phyloP scores from a whole-genome alignment of 1,284 basidiomycete genomes.

The Heterobasidion parviporum region DNA sequence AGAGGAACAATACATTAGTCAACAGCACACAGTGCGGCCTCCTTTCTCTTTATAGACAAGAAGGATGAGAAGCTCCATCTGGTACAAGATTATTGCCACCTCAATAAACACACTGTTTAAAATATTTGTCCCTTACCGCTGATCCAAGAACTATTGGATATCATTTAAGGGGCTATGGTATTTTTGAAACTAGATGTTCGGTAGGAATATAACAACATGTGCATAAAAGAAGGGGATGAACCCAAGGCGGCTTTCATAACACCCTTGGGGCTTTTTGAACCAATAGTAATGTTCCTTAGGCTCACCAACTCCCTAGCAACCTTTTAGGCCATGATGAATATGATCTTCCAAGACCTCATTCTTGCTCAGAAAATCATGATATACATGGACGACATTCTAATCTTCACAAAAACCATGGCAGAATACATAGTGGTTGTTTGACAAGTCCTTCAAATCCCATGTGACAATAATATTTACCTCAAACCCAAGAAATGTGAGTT shows the following conservation, averaged over 20 bases:
- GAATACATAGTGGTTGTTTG: not conserved
- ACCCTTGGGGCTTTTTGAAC: not conserved
- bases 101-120: not conserved
- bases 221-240: not conserved
- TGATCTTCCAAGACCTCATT: not conserved
- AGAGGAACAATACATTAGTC: not conserved
- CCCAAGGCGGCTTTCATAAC: not conserved
- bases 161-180: not conserved
- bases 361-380: not conserved
- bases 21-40: not conserved
- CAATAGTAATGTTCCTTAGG: not conserved
- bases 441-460: not conserved
- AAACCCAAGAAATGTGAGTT: not conserved
- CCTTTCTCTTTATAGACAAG: conserved; percentile 3
- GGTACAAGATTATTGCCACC: not conserved
- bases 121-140: not conserved
- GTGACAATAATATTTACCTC: not conserved
- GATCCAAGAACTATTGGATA: not conserved
- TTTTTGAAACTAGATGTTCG: not conserved
- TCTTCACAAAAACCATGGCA: not conserved
- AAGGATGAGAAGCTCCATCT: not conserved
- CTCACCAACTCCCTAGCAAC: not conserved
- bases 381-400: not conserved
- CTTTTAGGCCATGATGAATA: conserved; percentile 1
- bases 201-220: not conserved